A percentile compares a stretch with the other conserved stretches of the same genome.
Conservation (phyloP, 73 alveolate species). For the Paramecium caudatum region DNA sequence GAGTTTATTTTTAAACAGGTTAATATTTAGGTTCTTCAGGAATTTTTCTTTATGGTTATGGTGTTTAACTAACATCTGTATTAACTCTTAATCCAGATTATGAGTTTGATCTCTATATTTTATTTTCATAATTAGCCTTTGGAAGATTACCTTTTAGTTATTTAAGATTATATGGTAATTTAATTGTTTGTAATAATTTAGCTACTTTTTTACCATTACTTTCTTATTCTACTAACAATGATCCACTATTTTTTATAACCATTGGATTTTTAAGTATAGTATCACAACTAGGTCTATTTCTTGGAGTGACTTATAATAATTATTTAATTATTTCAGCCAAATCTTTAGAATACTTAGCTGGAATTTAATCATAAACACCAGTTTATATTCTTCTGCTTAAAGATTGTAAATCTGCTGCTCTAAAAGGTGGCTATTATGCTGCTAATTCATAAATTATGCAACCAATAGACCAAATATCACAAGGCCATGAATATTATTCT, state of each 20-base stretch:
- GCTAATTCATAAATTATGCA: conserved; percentile 95
- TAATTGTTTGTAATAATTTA: conserved; percentile 13
- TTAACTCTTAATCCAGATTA: conserved; percentile 22
- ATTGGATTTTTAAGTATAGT: conserved; percentile 38
- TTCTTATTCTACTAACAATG: conserved; percentile 49
- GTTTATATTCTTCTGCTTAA: conserved; percentile 35
- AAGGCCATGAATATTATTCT: conserved; percentile 88
- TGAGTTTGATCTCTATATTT: conserved; percentile 27
- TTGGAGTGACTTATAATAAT: conserved; percentile 38
- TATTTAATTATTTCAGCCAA: conserved; percentile 26
- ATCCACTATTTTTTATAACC: conserved; percentile 55
- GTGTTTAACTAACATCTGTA: conserved; percentile 21
- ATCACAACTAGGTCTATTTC: conserved; percentile 66
- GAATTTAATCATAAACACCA: conserved; percentile 71
- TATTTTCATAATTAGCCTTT: conserved; percentile 28
- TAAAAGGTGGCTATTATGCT: conserved; percentile 93
- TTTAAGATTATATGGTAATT: conserved; percentile 44
- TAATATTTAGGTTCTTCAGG: not conserved
- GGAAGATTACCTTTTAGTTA: conserved; percentile 42
- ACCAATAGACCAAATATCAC: conserved; percentile 97
- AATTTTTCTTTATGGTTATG: not conserved
- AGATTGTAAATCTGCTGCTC: conserved; percentile 78
- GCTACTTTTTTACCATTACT: not conserved
- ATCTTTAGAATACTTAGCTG: conserved; percentile 59
- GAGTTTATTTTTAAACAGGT: not conserved